A percentile compares a stretch with the other conserved stretches of the same genome.
Evolutionary conservation across 371 early-diverging fungal species (phyloP).

Genomic region (Entomophthora muscae): DNA sequence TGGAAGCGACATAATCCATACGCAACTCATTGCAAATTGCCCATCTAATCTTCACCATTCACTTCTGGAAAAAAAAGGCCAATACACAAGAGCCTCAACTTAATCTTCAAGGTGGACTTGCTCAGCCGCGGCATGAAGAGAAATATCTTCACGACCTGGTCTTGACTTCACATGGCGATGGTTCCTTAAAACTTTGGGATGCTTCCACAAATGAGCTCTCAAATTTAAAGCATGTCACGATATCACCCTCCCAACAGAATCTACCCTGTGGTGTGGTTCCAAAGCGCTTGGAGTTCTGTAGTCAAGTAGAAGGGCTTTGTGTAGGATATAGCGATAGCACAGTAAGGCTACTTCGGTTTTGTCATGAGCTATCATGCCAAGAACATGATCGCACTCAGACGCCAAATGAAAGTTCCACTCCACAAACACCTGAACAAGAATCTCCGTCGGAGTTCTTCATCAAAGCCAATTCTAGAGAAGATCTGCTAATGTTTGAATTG

Average conservation of each 20-base stretch:
- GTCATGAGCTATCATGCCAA: not conserved
- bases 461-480: no score
- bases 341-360: not conserved
- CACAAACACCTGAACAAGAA: no score
- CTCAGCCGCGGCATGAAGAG: not conserved
- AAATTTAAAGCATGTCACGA: not conserved
- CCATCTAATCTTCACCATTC: not conserved
- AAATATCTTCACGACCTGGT: not conserved
- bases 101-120: not conserved
- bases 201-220: not conserved
- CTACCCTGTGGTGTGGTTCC: not conserved
- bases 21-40: not conserved
- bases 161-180: slow-evolving; percentile 4
- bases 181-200: not conserved
- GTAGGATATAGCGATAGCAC: not conserved
- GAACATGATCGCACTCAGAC: no score
- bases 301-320: not conserved
- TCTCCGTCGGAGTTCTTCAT: no score
- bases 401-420: no score
- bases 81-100: not conserved
- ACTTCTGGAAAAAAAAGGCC: not conserved
- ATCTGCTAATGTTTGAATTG: not conserved
- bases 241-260: not conserved
- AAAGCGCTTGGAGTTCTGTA: not conserved
- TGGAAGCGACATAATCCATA: not conserved